Evolutionary conservation across 1,139 yeast genomes (phyloP), one percentile per base, ranked within the genome.

Genomic region (Diutina ranongensis): DNA sequence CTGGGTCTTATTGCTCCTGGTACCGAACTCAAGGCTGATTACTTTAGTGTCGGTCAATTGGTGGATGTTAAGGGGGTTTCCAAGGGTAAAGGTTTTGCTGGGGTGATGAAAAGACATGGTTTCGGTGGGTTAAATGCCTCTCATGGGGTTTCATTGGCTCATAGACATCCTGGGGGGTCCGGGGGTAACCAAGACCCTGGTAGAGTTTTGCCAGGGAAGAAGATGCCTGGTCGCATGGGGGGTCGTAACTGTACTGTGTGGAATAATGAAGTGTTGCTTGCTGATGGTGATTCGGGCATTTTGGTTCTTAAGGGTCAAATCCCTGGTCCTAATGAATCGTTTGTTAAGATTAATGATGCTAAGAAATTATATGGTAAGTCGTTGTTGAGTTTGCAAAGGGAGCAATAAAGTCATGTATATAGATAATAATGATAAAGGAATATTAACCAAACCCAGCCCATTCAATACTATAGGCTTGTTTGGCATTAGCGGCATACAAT

Each of bases 221-320:
- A 88, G 67, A 89, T 94, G 97, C 95, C 98, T 31, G 98, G 98
- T 53, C 84, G 86, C 64, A 83, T 89, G 94, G 98, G 98, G 53
- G 80, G 76, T 50, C 71, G 76, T 49, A 73, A 71, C 55, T 76
- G 78, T 52, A 92, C 98, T 3, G 77, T 80, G 33, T 85, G 79
- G 60, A 88, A 88, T 62, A 72, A 80, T 40, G 74, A 80, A 60
- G 83, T 94, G 20, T 69, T 92, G 59, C 83, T 83, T 58, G 82
- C 81, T 16, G 89, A 86, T 60, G 86, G 81, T 44, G 88, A 76
- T 46, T 78, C 82, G 50, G 96, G 95, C 10, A 79, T 86, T 48
- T 69, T 92, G 49, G 71, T 89, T 47, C 80, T 92, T 45, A 85
- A 85, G 66, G 98, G 98, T 45, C 82, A 84, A 51, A 84, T 92